A percentile compares a stretch with the other conserved stretches of the same genome.
These are phyloP conservation scores for Herpomyces periplanetae DNA, from an alignment of 2,329 filamentous ascomycete genomes.

Conservation along the genomic window DNA sequence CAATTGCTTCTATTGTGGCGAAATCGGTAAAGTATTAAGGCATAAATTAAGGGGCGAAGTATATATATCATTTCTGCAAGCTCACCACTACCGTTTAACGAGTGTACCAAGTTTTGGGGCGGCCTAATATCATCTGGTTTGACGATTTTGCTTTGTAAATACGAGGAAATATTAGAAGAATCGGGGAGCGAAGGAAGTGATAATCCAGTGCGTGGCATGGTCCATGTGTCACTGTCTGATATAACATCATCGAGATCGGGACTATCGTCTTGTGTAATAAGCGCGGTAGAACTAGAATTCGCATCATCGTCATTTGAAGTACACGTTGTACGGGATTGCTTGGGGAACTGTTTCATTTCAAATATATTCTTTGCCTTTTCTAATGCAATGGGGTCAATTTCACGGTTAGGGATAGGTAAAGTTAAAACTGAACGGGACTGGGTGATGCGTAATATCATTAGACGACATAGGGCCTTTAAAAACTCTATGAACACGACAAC, in stretches of 20 bases:
- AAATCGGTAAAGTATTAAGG: conserved; percentile 33
- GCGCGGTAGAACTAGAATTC: too few species aligned
- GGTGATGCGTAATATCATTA: conserved; percentile 43
- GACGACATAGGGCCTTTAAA: conserved; percentile 44
- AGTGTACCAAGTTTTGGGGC: conserved; percentile 46
- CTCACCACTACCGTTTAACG: conserved; percentile 28
- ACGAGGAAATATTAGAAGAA: conserved; percentile 41
- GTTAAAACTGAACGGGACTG: conserved; percentile 42
- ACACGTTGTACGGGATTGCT: too few species aligned
- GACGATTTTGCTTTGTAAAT: conserved; percentile 55
- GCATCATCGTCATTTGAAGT: too few species aligned
- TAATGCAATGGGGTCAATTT: conserved; percentile 23
- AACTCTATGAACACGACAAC: conserved; percentile 49
- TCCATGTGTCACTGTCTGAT: conserved; percentile 16
- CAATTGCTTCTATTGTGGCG: conserved; percentile 34
- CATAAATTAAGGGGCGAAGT: conserved; percentile 51
- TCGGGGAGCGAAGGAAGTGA: conserved; percentile 47
- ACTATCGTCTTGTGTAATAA: conserved; percentile 9
- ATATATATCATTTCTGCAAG: conserved; percentile 73
- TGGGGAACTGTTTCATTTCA: conserved; percentile 10
- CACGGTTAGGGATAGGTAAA: conserved; percentile 50
- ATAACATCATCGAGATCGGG: conserved; percentile 3
- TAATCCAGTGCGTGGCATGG: conserved; percentile 73
- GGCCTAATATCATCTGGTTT: conserved; percentile 91
- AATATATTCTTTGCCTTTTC: conserved; percentile 11